Conservation (phyloP, 2,329 filamentous ascomycete genomes). For the Xylaria sp. region DNA sequence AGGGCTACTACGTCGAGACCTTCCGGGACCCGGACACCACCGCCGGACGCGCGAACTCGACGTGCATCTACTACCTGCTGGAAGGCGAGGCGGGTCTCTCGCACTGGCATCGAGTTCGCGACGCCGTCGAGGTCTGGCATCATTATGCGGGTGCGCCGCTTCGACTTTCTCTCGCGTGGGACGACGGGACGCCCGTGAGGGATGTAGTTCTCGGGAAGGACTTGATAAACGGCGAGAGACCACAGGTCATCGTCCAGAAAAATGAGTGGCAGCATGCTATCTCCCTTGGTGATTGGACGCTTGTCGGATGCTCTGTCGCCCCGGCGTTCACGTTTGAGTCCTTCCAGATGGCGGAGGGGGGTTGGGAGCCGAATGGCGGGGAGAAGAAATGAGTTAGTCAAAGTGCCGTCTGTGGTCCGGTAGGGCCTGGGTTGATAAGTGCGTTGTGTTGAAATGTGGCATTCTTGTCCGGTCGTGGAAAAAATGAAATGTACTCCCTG, state of each 20-base stretch:
- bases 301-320: slow-evolving; percentile 52
- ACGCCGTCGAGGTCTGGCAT: slow-evolving; percentile 63
- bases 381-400: not conserved
- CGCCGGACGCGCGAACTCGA: slow-evolving; percentile 54
- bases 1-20: slow-evolving; percentile 60
- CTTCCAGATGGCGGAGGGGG: slow-evolving; percentile 44
- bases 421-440: not conserved
- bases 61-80: slow-evolving; percentile 64
- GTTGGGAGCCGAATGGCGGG: slow-evolving; percentile 41
- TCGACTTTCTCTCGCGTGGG: slow-evolving; percentile 53
- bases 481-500: not conserved
- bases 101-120: slow-evolving; percentile 60
- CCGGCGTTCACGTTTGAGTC: slow-evolving; percentile 43
- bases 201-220: slow-evolving; percentile 54
- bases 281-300: slow-evolving; percentile 58
- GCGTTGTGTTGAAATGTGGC: not conserved
- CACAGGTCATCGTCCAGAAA: slow-evolving; percentile 55
- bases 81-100: slow-evolving; percentile 56
- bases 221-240: slow-evolving; percentile 52
- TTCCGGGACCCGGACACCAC: slow-evolving; percentile 52
- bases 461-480: not conserved
- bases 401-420: not conserved
- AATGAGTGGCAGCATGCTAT: slow-evolving; percentile 59
- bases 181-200: slow-evolving; percentile 54
- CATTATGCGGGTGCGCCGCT: slow-evolving; percentile 63